Percentiles rank a stretch among this genome's conserved stretches.
Evolutionary conservation across 768 basidiomycete genomes (phyloP).

Genomic region (Rickenella mellea): DNA sequence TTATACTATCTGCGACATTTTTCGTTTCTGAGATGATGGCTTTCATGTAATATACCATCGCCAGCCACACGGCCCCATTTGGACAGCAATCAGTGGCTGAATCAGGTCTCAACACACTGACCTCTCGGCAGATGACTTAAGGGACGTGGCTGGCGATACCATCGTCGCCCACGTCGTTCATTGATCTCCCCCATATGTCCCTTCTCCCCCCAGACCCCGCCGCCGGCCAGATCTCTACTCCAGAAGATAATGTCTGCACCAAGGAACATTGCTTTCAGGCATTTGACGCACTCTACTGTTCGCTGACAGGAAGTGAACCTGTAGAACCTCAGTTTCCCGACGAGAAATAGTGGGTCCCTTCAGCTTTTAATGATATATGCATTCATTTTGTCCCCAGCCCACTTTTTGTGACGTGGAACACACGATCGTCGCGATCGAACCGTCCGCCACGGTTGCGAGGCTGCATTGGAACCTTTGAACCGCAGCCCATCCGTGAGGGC

Average conservation of each 20-base stretch:
- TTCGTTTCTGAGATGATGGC: too few species aligned
- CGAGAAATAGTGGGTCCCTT: conserved; percentile 61
- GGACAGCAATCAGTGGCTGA: too few species aligned
- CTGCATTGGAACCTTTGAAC: conserved; percentile 91
- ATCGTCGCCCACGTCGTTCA: too few species aligned
- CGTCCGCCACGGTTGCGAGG: conserved; percentile 65
- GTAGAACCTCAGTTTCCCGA: conserved; percentile 57
- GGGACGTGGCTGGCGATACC: too few species aligned
- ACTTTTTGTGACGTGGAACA: conserved; percentile 96
- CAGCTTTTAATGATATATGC: neutral
- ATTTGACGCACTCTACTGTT: conserved; percentile 74
- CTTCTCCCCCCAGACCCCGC: conserved; percentile 43
- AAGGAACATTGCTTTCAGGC: conserved; percentile 75
- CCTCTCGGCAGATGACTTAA: too few species aligned
- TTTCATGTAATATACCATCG: too few species aligned
- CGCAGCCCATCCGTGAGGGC: conserved; percentile 63
- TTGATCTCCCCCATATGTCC: too few species aligned
- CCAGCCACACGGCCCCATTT: too few species aligned
- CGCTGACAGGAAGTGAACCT: conserved; percentile 48
- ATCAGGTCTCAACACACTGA: too few species aligned
- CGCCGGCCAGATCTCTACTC: conserved; percentile 27
- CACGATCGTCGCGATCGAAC: conserved; percentile 48
- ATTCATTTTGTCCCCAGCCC: conserved; percentile 40
- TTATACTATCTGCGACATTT: too few species aligned
- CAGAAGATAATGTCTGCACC: conserved; percentile 42